Base-by-base conservation (phyloP, 768 basidiomycete genomes). In the Mycena albidolilacea region DNA sequence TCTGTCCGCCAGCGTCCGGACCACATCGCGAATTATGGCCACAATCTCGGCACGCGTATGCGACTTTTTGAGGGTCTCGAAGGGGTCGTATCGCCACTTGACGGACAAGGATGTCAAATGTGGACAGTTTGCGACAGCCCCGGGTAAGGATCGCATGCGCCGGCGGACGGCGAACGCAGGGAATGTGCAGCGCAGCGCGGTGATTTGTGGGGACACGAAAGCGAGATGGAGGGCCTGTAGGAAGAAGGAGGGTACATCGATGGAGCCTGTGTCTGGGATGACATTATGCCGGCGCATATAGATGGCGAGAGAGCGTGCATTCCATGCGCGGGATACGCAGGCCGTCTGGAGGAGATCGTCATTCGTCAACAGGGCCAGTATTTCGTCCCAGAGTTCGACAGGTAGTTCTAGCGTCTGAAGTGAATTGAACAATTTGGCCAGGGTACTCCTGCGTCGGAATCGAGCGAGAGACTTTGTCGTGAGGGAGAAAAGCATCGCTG, bases 301-400 rank as follows among this genome's bases (percentile, higher is more conserved):
- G 9, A 60, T n/a, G 35, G 44, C 3, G 19, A 68, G 10, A 4
- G 58, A 46, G 39, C 61, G 30, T 12, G 50, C 59, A 58, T 60
- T 68, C 15, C 46, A 60, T 17, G n/a, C 14, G 46, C 58, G 58
- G 19, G 44, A 68, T 2, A 68, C 67, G 43, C 58, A 68, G 23
- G 58, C 67, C 4, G 58, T 38, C 7, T 23, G 67, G 5, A 68
- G 59, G 37, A 68, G 67, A 17, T 9, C 58, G 35, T 60, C 44
- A n/a, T 68, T 39, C 23, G 58, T 23, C 19, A 68, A 23, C 2
- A 17, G 9, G 43, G n/a, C 12, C 35, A 68, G 14, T 9, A 68
- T 8, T 7, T 60, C 5, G 19, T 60, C 67, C 65, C 67, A 68
- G 57, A 68, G 19, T 60, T 68, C 67, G 14, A 41, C 23, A 6